Percentiles rank a stretch among this genome's conserved stretches.
phyloP scores from a whole-genome alignment of 352 stramenopile species.

The Globisporangium cystogenes region DNA sequence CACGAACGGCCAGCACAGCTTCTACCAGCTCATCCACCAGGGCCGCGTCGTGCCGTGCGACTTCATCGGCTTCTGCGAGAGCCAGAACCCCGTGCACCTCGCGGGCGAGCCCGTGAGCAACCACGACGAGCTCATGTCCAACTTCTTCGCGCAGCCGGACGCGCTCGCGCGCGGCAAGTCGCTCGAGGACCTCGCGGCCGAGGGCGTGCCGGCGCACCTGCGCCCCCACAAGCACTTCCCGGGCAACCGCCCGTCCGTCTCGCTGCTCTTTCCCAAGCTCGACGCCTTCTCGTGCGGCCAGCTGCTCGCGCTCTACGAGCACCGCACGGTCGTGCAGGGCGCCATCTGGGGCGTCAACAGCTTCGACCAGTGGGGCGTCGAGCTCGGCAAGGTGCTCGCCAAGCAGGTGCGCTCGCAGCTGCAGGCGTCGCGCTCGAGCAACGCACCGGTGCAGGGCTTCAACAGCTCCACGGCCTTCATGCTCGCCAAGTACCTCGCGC shows the following conservation, averaged over 20 bases:
- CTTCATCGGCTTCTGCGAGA: constrained; percentile 98
- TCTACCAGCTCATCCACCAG: constrained; percentile 99
- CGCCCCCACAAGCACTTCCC: constrained; percentile 95
- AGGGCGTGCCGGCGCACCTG: constrained; percentile 91
- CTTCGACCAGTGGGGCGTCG: constrained; percentile 98
- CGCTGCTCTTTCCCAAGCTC: constrained; percentile 95
- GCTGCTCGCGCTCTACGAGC: constrained; percentile 98
- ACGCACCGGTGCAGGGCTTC: constrained; percentile 88
- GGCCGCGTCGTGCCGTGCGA: constrained; percentile 95
- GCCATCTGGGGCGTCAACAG: constrained; percentile 99
- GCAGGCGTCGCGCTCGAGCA: constrained; percentile 63
- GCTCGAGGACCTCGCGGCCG: constrained; percentile 88
- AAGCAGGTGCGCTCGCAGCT: constrained; percentile 93
- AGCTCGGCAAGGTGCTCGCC: constrained; percentile 98
- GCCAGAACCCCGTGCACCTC: constrained; percentile 83
- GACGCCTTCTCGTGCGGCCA: constrained; percentile 95
- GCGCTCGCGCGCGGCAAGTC: constrained; percentile 96
- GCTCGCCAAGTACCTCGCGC: constrained; percentile 90
- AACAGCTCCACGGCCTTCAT: constrained; percentile 92
- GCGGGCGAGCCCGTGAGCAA: constrained; percentile 90
- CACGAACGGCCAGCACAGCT: constrained; percentile 98
- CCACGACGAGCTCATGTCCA: constrained; percentile 99
- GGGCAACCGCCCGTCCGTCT: constrained; percentile 96
- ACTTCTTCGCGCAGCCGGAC: constrained; percentile 99
- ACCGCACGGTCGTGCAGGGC: constrained; percentile 95